phyloP scores from a whole-genome alignment of 2,329 filamentous ascomycete species.

The Colletotrichum caudatum region DNA sequence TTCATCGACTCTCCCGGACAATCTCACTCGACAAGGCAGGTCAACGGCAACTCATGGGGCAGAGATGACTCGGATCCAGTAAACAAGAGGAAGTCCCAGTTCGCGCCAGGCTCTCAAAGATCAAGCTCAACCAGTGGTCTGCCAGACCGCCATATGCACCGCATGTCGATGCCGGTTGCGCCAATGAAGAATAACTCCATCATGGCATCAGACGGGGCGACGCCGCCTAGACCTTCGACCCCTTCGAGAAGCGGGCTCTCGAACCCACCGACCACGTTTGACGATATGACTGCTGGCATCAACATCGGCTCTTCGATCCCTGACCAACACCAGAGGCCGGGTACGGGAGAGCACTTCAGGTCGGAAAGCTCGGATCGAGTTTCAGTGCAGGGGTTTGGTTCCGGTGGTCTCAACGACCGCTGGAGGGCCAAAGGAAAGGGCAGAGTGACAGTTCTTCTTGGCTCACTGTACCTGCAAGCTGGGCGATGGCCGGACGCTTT shows the following conservation, averaged over 20 bases:
- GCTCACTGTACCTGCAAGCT: conserved; percentile 87
- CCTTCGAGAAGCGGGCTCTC: conserved; percentile 63
- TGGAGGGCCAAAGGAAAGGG: conserved; percentile 85
- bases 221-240: conserved; percentile 63
- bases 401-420: conserved; percentile 78
- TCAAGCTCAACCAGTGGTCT: conserved; percentile 66
- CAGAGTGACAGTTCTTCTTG: conserved; percentile 82
- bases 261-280: conserved; percentile 62
- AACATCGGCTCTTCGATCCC: conserved; percentile 55
- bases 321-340: conserved; percentile 56
- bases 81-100: conserved; percentile 68
- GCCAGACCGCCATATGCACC: conserved; percentile 70
- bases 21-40: conserved; percentile 54
- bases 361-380: conserved; percentile 67
- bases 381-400: conserved; percentile 78
- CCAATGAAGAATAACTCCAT: conserved; percentile 59
- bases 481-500: conserved; percentile 92
- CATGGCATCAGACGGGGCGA: conserved; percentile 59
- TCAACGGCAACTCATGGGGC: conserved; percentile 58
- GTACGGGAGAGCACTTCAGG: conserved; percentile 59
- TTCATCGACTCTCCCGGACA: conserved; percentile 82
- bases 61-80: conserved; percentile 55
- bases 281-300: conserved; percentile 57
- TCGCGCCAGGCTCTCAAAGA: conserved; percentile 60
- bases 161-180: conserved; percentile 86